Conservation (phyloP, 2,329 filamentous ascomycete species). For the Colletotrichum echinochloae region DNA sequence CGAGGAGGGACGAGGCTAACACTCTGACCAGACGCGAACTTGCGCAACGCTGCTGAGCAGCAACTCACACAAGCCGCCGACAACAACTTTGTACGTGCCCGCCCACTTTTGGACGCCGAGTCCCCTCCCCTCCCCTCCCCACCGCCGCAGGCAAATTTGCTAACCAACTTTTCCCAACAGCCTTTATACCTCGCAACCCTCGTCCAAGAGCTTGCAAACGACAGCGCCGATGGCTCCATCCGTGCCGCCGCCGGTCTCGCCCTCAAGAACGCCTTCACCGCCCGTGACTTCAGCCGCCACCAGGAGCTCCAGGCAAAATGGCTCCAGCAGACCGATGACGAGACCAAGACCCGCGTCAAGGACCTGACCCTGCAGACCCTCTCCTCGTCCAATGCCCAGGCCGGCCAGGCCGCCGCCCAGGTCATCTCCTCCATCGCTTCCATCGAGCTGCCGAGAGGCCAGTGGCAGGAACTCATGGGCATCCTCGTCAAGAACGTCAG, state of each 20-base stretch:
- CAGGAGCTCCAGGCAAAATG: constrained; percentile 94
- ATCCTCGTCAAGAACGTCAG: constrained; percentile 93
- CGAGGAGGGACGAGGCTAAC: constrained; percentile 44
- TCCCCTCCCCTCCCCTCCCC: constrained; percentile 38
- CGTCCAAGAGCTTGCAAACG: constrained; percentile 94
- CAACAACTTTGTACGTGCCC: constrained; percentile 85
- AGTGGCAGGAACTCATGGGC: constrained; percentile 94
- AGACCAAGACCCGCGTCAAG: constrained; percentile 90
- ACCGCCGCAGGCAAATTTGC: constrained; percentile 38
- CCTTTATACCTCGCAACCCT: constrained; percentile 93
- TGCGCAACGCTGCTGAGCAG: constrained; percentile 92
- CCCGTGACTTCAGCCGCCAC: constrained; percentile 88
- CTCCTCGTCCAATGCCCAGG: constrained; percentile 80
- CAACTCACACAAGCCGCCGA: constrained; percentile 94
- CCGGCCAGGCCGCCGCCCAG: constrained; percentile 90
- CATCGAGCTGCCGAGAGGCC: constrained; percentile 91
- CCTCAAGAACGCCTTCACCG: constrained; percentile 97
- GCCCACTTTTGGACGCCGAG: constrained; percentile 42
- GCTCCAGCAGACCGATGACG: constrained; percentile 83
- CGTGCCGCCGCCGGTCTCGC: constrained; percentile 95
- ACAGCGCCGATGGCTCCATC: constrained; percentile 83
- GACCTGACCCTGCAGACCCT: constrained; percentile 90
- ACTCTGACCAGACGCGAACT: constrained; percentile 78
- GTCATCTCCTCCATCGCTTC: constrained; percentile 95
- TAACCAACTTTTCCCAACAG: constrained; percentile 61